Evolutionary conservation across 2,329 filamentous ascomycete species (phyloP), one percentile per base, ranked within the genome.

Genomic region (Lasiodiplodia sp.): DNA sequence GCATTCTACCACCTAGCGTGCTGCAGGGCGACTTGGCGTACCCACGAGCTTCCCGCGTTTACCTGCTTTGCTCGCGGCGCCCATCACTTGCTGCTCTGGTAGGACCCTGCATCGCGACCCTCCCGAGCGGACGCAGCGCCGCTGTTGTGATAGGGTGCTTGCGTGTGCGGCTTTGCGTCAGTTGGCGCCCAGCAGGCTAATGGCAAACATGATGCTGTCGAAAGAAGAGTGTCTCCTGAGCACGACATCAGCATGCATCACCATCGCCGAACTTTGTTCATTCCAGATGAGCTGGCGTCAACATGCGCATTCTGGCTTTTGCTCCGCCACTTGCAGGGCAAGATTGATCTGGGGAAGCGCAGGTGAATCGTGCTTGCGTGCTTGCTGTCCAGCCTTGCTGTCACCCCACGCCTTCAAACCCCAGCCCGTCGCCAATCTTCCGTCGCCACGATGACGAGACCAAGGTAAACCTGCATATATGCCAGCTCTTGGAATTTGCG

Each of bases 41-140:
- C 40, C 18, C 40, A 47, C 40, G 18, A n/a, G 40, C 40, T n/a
- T 28, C 40, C 6, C 40, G 38, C 38, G 16, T 18, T 21, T 38
- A 31, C 53, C 34, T 37, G 31, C 49, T 21, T 52, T 52, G 49
- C 10, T n/a, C 28, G 55, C 28, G 55, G 14, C 37, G 38, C 31
- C 40, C 16, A 62, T 62, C 57, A 34, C 10, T 49, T 47, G 11
- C 57, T 40, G 23, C 57, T 62, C 23, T 28, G 12, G 57, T 34
- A 23, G 40, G 57, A 49, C 57, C 57, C 57, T 62, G 57, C 57
- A 25, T 62, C 23, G 37, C 37, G 28, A 28, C 28, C 28, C 28
- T 28, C 6, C 28, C 28, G 28, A 28, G 28, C 28, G 28, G 4
- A 28, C 38, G 12, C 14, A 16, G 38, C 3, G 14, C 38, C 18